Evolutionary conservation across 2,329 filamentous ascomycete genomes (phyloP).

Genomic region (Reticulascus tulasneorum): DNA sequence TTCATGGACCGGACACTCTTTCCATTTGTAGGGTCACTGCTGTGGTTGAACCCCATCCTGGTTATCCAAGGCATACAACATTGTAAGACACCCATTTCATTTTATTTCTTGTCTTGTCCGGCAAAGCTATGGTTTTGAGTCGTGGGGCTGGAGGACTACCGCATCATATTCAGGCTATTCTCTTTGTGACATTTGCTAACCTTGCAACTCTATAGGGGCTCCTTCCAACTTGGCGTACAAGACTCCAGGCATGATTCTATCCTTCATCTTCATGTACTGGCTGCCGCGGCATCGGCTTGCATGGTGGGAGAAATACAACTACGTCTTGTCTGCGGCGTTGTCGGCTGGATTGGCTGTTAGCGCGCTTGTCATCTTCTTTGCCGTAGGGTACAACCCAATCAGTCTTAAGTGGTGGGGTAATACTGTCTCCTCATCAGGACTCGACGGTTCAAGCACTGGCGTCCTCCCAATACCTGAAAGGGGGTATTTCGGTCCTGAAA

Average conservation of each 20-base stretch:
- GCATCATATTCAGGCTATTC: too few relatives aligned
- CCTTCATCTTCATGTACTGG: conserved; percentile 40
- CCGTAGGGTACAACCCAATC: conserved; percentile 32
- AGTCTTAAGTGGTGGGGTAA: conserved; percentile 42
- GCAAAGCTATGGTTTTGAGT: too few relatives aligned
- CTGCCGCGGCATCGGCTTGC: conserved; percentile 32
- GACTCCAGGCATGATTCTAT: conserved; percentile 36
- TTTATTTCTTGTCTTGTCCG: too few relatives aligned
- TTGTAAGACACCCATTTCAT: too few relatives aligned
- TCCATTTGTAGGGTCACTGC: conserved; percentile 30
- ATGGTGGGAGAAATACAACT: conserved; percentile 46
- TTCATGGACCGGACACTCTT: conserved; percentile 32
- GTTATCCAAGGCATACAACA: conserved; percentile 38
- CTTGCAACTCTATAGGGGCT: too few relatives aligned
- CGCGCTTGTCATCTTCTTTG: conserved; percentile 40
- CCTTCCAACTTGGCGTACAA: conserved; percentile 39
- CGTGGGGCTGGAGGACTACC: too few relatives aligned
- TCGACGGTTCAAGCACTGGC: conserved; percentile 18
- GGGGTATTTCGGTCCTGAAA: conserved; percentile 23
- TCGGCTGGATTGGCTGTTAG: conserved; percentile 37
- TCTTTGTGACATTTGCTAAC: too few relatives aligned
- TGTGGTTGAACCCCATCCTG: conserved; percentile 37
- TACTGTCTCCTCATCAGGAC: conserved; percentile 16
- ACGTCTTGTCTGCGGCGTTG: conserved; percentile 37
- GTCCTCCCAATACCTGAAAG: conserved; percentile 18